Evolutionary conservation across 768 basidiomycete species (phyloP), one percentile per base, ranked within the genome.

Genomic region (Macrolepiota albuminosa): DNA sequence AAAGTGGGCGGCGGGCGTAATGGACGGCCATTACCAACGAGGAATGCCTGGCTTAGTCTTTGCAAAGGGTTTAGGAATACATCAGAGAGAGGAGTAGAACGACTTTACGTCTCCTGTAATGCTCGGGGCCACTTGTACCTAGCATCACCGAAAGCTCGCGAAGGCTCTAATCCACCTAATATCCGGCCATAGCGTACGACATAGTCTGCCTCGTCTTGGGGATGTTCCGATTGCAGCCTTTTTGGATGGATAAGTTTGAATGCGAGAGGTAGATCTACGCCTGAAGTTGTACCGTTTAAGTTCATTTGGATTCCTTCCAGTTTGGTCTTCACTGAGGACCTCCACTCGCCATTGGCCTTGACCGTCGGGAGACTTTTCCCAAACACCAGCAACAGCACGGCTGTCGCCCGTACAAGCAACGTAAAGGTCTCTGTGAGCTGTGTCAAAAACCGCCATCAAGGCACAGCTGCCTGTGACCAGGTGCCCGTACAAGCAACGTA

Each of bases 251-350:
- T 45, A 39, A 39, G 46, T 13, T 4, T 42, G 31, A 48, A 11
- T 33, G 39, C 7, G 26, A 46, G 8, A 13, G 37, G 34, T 0
- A 60, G 54, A 50, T 57, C 10, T 21, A 31, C 24, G 24, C 49
- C 14, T 16, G 10, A 54, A 16, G 51, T 68, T 77, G 54, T 66
- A 95, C 95, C 95, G 84, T 70, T 82, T 82, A 29, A 89, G 76
- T 73, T 99, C 97, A 49, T 84, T 87, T 16, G 83, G 86, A 69
- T 94, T 98, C 64, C 93, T 84, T 42, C 94, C 97, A 7, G 95
- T 98, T 77, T 98, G 95, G 69, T 98, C 97, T 72, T 98, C 94
- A 33, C 84, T 93, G 62, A 99, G 79, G n/a, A 92, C 92, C 70
- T 97, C 93, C 34, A 95, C 89, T 49, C 87, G 83, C 97, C 97